These are phyloP conservation scores for Yamadazyma laniorum DNA, from an alignment of 805 yeast species.

Conservation along the genomic window DNA sequence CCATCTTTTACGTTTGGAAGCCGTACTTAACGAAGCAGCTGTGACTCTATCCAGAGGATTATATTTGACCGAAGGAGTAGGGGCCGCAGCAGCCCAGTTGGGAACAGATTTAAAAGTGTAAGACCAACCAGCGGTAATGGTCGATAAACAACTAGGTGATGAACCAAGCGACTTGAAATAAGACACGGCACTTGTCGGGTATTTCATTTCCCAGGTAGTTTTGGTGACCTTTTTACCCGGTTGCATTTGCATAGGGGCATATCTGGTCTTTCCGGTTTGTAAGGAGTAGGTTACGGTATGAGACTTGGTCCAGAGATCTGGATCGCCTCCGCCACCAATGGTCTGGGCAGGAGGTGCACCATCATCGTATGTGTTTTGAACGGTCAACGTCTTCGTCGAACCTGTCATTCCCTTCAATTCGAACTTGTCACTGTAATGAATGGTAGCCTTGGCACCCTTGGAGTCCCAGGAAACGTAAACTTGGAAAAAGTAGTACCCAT, in stretches of 20 bases:
- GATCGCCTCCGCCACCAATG: constrained; percentile 20
- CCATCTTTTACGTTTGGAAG: constrained; percentile 40
- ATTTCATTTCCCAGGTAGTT: constrained; percentile 62
- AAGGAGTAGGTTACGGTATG: constrained; percentile 67
- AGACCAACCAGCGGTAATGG: constrained; percentile 84
- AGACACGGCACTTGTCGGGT: constrained; percentile 65
- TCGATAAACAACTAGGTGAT: constrained; percentile 53
- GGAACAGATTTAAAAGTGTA: constrained; percentile 60
- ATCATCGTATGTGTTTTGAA: constrained; percentile 36
- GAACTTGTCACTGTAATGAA: constrained; percentile 70
- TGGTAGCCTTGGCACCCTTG: constrained; percentile 42
- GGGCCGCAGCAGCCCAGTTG: constrained; percentile 73
- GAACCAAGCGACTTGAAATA: constrained; percentile 44
- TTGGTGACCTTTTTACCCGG: constrained; percentile 71
- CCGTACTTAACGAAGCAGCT: constrained; percentile 34
- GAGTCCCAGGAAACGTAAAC: constrained; percentile 46
- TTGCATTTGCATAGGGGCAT: constrained; percentile 91
- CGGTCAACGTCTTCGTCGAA: constrained; percentile 44
- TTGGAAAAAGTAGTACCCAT: constrained; percentile 76
- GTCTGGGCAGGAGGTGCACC: constrained; percentile 36
- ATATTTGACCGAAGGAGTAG: constrained; percentile 63
- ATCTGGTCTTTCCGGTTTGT: constrained; percentile 78
- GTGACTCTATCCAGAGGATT: constrained; percentile 55
- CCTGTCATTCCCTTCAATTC: constrained; percentile 72
- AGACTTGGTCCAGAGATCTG: constrained; percentile 39